Evolutionary conservation across 495 filamentous ascomycete genomes (phyloP), one percentile per base, ranked within the genome.

Genomic region (Glutinoglossum americanum): DNA sequence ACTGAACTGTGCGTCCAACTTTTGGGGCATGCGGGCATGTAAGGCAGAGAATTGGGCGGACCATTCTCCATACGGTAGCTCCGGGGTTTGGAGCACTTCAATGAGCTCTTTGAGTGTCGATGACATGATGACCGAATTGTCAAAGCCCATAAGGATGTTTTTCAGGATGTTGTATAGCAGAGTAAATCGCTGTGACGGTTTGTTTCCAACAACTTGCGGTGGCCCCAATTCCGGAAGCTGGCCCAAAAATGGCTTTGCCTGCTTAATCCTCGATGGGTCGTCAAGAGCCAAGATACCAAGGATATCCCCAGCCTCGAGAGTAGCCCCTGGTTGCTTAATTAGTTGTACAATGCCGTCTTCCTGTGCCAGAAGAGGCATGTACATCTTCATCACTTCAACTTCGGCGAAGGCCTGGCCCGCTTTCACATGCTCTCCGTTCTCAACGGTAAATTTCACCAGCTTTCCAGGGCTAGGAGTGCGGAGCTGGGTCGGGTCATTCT

Each of bases 301-400:
- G 60, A 97, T 97, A 64, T 99, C 92, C 66, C 92, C 92, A 64
- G 92, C 92, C 70, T 96, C 89, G 33, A 99, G 83, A n/a, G 88
- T 92, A 21, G 92, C 87, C 63, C 92, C 92, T 56, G 93, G 93
- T 72, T 97, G 92, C 80, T 99, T 99, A 75, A 99, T 94, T 64
- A 97, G 77, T 72, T 96, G 89, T 49, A 99, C 93, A 57, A 90
- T 82, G 71, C 92, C 92, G 62, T 94, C 93, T 69, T 99, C 92
- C 69, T 90, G 83, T n/a, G 92, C 84, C 57, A 99, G 76, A 56
- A 99, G 77, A 63, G 92, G 92, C 92, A 99, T 99, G 74, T 94
- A 97, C 92, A 99, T 99, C 77, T 99, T 99, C 92, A 99, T 99
- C 69, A 99, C 93, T 69, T 99, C 92, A 56, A 99, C 92, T 66